Conservation (phyloP, 2,329 filamentous ascomycete genomes). For the Ophiostoma ulmi region DNA sequence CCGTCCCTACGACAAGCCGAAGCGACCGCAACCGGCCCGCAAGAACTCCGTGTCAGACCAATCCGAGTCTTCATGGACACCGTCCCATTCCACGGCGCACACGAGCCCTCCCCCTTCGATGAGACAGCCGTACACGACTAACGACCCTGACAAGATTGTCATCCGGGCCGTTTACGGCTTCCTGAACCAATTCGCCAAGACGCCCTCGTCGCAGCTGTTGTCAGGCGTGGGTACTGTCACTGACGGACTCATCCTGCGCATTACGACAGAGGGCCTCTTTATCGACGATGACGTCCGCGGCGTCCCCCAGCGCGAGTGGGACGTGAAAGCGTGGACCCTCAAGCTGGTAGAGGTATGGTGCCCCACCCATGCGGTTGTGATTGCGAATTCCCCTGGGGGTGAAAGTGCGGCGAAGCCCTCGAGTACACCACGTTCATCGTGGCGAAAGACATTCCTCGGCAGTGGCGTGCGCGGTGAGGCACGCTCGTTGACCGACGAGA, state of each 20-base stretch:
- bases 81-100: conserved; percentile 74
- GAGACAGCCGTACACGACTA: conserved; percentile 74
- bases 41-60: conserved; percentile 64
- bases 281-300: conserved; percentile 92
- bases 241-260: conserved; percentile 84
- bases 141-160: conserved; percentile 92
- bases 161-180: conserved; percentile 91
- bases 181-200: conserved; percentile 80
- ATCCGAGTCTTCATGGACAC: conserved; percentile 82
- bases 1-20: conserved; percentile 69
- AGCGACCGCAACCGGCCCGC: conserved; percentile 44
- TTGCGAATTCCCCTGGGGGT: conserved; percentile 37
- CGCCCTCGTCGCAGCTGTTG: conserved; percentile 84
- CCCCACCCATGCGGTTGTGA: conserved; percentile 56
- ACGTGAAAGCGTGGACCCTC: conserved; percentile 96
- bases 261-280: conserved; percentile 90
- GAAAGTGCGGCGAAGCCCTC: conserved; percentile 37
- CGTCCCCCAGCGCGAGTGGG: conserved; percentile 95
- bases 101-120: conserved; percentile 79
- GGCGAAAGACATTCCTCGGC: conserved; percentile 38
- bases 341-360: conserved; percentile 89
- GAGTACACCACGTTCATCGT: conserved; percentile 43
- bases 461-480: conserved; percentile 43
- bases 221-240: conserved; percentile 81
- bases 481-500: conserved; percentile 55